Conservation (phyloP, 768 basidiomycete species). For the Kwoniella dejecticola region DNA sequence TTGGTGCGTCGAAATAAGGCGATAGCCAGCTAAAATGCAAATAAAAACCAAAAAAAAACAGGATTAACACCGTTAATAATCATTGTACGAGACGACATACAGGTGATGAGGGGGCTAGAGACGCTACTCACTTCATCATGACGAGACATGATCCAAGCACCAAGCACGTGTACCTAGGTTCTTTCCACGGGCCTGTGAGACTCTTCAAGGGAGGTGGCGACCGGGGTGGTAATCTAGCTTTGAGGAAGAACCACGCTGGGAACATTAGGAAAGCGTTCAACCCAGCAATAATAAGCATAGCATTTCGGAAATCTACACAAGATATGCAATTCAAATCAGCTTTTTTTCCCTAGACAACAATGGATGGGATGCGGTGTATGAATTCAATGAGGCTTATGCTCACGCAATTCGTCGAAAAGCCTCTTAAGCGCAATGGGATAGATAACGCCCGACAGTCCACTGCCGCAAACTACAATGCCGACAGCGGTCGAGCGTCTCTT, state of each 20-base stretch:
- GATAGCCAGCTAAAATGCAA: conserved; percentile 40
- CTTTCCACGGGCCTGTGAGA: conserved; percentile 42
- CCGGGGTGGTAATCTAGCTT: conserved; percentile 45
- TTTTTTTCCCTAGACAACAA: no score
- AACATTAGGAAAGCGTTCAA: conserved; percentile 50
- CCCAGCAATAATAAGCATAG: conserved; percentile 47
- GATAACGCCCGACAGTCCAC: conserved; percentile 50
- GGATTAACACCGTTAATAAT: background rate
- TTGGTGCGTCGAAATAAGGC: conserved; percentile 49
- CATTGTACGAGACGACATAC: no score
- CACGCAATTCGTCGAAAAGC: conserved; percentile 39
- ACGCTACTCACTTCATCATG: conserved; percentile 51
- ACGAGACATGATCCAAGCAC: conserved; percentile 42
- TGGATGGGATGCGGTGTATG: no score
- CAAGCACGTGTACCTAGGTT: conserved; percentile 39
- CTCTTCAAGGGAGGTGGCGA: conserved; percentile 36
- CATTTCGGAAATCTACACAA: conserved; percentile 40
- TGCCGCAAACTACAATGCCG: conserved; percentile 49
- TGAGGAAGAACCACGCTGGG: conserved; percentile 49
- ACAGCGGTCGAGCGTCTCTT: conserved; percentile 43
- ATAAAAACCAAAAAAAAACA: background rate
- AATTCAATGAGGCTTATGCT: no score
- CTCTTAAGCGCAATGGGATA: conserved; percentile 49
- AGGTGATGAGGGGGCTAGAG: no score
- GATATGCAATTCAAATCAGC: background rate